Evolutionary conservation across 1,284 basidiomycete genomes (phyloP), one percentile per base, ranked within the genome.

Genomic region (Leccinum insolens): DNA sequence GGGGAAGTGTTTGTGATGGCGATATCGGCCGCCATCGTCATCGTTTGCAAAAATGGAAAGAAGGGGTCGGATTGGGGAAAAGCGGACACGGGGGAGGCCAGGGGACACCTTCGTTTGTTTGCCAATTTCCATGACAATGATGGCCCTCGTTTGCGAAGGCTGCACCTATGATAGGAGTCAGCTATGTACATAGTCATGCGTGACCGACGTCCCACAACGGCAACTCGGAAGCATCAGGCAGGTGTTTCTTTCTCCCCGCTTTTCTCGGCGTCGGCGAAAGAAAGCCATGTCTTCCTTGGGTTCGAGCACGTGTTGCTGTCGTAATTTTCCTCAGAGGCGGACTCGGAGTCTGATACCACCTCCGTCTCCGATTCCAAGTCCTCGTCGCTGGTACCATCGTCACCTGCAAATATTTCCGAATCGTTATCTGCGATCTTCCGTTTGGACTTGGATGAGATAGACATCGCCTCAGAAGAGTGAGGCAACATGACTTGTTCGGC

Each of bases 211-310:
- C 15, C 28, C 44, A 62, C 22, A 31, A 34, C 8, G 61, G 14
- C 9, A 44, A 20, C n/a, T 3, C 41, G 25, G 49, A 46, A 34
- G 65, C 67, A 46, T 25, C 55, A 57, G n/a, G 20, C 68, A 17
- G 22, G n/a, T 8, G 12, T 58, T 58, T 17, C 17, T 22, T 9
- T 65, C 20, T 39, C 20, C 31, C 61, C 15, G n/a, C 22, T 20
- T 46, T 39, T 39, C 41, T 28, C 67, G 9, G 12, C 62, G 58
- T 31, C 20, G 44, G 41, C 28, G 37, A 28, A 37, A 57, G 39
- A 31, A 57, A 22, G 63, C 63, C 70, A 73, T 60, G 62, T 69
- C 25, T 69, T 57, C 11, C 12, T 55, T 39, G 12, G 14, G 39
- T 57, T 41, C 14, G 60, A 15, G 17, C 68, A 73, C 57, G 57